Evolutionary conservation across 495 filamentous ascomycete genomes (phyloP).

Genomic region (Sporormia fimetaria): DNA sequence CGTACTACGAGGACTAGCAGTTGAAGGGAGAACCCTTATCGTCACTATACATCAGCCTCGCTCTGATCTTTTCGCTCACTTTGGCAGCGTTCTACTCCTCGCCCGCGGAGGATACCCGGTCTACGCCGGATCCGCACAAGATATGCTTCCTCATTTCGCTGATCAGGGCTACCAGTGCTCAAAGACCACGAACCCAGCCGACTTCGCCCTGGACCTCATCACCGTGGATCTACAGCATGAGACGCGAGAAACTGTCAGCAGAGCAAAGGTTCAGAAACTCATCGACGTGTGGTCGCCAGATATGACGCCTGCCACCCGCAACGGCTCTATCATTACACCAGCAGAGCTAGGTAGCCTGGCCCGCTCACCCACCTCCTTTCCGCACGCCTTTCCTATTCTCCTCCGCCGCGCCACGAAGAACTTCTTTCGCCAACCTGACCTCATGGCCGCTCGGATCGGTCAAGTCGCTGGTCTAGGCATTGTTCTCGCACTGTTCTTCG

Average conservation of each 20-base stretch:
- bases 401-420: constrained; percentile 54
- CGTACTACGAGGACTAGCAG: constrained; percentile 53
- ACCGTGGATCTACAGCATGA: constrained; percentile 59
- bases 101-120: constrained; percentile 55
- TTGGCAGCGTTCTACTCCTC: constrained; percentile 58
- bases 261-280: constrained; percentile 46
- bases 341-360: constrained; percentile 57
- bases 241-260: constrained; percentile 45
- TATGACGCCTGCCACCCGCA: constrained; percentile 14
- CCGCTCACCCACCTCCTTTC: constrained; percentile 49
- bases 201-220: constrained; percentile 65
- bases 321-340: constrained; percentile 45
- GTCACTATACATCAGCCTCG: constrained; percentile 67
- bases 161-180: constrained; percentile 51
- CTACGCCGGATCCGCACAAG: constrained; percentile 51
- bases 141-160: constrained; percentile 55
- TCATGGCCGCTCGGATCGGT: constrained; percentile 53
- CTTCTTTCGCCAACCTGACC: constrained; percentile 51
- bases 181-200: constrained; percentile 57
- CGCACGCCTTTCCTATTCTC: constrained; percentile 51
- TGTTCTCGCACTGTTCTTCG: constrained; percentile 58
- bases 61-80: constrained; percentile 57
- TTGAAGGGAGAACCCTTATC: constrained; percentile 62
- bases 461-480: constrained; percentile 57
- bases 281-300: constrained; percentile 41